Conservation (phyloP, 202 grass and related monocot genomes). For the Schoenoplectus triqueter region DNA sequence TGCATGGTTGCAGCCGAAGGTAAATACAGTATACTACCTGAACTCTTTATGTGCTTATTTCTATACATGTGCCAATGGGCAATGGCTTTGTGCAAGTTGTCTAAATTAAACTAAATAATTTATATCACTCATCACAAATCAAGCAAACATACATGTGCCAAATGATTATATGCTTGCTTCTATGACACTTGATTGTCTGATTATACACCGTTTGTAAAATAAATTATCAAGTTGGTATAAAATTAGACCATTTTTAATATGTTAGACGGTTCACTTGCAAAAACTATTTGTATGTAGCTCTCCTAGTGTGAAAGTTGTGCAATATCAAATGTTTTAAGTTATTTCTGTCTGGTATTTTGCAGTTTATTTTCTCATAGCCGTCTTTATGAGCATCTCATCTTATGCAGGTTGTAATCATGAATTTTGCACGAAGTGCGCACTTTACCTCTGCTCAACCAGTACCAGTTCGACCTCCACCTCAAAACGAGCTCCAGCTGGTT, state of each 20-base stretch:
- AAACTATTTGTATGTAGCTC: neutral
- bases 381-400: neutral
- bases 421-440: conserved; percentile 94
- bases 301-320: neutral
- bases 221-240: neutral
- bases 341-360: neutral
- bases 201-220: neutral
- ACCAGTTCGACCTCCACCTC: conserved; percentile 53
- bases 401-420: conserved; percentile 84
- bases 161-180: neutral
- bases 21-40: conserved; percentile 35
- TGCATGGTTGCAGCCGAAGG: conserved; percentile 94
- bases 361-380: neutral
- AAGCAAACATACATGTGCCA: neutral
- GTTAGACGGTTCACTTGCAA: neutral
- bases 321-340: neutral
- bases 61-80: neutral
- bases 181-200: neutral
- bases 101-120: neutral
- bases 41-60: neutral
- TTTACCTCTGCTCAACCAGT: conserved; percentile 84
- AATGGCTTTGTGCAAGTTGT: neutral
- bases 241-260: neutral
- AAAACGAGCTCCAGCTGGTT: conserved; percentile 53
- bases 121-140: neutral